Base-by-base conservation (phyloP, 306 rosid species). In the Vigna reflexopilosa region DNA sequence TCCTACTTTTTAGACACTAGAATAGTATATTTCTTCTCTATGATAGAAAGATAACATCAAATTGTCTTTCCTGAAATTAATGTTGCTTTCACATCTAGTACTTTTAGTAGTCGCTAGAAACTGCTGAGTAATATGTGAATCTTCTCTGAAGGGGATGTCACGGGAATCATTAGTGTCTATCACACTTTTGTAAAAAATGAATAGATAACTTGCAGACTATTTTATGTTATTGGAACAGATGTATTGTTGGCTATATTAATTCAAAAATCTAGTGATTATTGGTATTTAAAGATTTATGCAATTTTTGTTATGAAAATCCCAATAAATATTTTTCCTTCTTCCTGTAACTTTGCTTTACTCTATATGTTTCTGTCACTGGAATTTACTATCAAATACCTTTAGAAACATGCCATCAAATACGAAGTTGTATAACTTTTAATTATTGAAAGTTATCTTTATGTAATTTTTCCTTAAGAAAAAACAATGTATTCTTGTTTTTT, bases 141-240 rank as follows among this genome's bases (percentile, higher is more conserved):
- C 44, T 64, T 45, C 49, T 64, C 49, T 4, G 17, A 64, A 15
- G 9, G 14, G 49, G 70, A 16, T n/a, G 68, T 62, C 47, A 16
- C 26, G 7, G 20, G 44, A 34, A 36, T 17, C 28, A 19, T 19
- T 64, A 36, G 42, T 65, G 32, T 17, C 7, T 10, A 26, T 57
- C 55, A 40, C 17, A 64, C 28, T 44, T 19, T 45, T 13, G 42
- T 32, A 14, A 70, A 52, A 48, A 58, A 19, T 58, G 9, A 65
- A 19, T 22, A 9, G 20, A 73, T 55, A 56, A 30, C 45, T 32
- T 40, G 34, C 48, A 1, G 34, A 63, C 40, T 11, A 51, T 13
- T 54, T 32, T 45, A 19, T 74, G 48, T 45, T 49, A 34, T 57
- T 81, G 16, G 34, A 47, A 20, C 55, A 17, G 42, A 36, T 55